Percentiles rank a stretch among this genome's conserved stretches.
Conservation (phyloP, 1,139 yeast species). For the Candida glucosophila region DNA sequence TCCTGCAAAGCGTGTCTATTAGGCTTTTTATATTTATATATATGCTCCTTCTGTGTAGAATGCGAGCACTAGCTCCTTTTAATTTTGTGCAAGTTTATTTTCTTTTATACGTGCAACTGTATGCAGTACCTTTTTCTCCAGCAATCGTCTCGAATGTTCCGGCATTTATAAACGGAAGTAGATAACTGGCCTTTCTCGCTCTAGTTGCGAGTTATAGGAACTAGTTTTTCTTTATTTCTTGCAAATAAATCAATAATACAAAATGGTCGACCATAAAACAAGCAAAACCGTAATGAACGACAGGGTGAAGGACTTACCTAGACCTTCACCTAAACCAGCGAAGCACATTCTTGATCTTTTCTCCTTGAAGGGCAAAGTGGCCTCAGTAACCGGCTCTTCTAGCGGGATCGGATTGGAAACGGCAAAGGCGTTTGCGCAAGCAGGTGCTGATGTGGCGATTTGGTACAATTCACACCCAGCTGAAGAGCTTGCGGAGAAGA, state of each 20-base stretch:
- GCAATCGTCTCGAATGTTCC: too few species aligned
- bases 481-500: conserved; percentile 46
- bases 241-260: too few species aligned
- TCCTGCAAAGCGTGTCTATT: conserved; percentile 93
- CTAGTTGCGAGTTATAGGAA: too few species aligned
- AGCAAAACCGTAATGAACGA: conserved; percentile 16
- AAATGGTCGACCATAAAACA: too few species aligned
- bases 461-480: conserved; percentile 58
- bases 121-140: too few species aligned
- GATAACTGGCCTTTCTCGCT: too few species aligned
- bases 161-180: too few species aligned
- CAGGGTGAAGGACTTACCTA: conserved; percentile 20
- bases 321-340: conserved; percentile 19
- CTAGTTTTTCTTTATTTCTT: too few species aligned
- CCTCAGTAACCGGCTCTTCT: conserved; percentile 83
- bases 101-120: too few species aligned
- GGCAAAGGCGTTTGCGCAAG: conserved; percentile 82
- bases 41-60: too few species aligned
- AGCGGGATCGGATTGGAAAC: conserved; percentile 81
- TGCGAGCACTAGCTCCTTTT: too few species aligned
- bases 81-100: too few species aligned
- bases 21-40: conserved; percentile 10
- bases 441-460: conserved; percentile 83
- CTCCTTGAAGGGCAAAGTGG: conserved; percentile 74
- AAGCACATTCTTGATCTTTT: conserved; percentile 39